Base-by-base conservation (phyloP, 345 rosid species). In the Turnera subulata region DNA sequence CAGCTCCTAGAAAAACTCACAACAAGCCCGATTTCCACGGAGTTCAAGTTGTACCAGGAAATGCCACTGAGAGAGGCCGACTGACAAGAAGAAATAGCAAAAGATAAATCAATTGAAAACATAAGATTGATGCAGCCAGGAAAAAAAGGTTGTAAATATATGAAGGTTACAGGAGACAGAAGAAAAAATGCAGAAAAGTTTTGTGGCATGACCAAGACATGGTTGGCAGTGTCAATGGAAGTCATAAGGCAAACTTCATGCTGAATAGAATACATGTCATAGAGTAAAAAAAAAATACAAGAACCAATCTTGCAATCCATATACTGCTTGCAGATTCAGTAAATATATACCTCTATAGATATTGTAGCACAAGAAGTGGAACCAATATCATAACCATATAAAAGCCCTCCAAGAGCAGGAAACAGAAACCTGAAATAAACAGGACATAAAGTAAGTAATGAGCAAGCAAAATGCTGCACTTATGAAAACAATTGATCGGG, bases 301-400 rank as follows among this genome's bases (percentile, higher is more conserved):
- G 17, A 18, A 18, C 21, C 17, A 26, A 39, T 2, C 16, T n/a
- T n/a, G n/a, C n/a, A n/a, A 4, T 40, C 39, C 33, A 23, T 56
- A n/a, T 2, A 37, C 46, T 40, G 49, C 42, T 56, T 51, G 53
- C 15, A 64, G 46, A 15, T 26, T 60, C 61, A 40, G 35, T 52
- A 23, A 44, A 58, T 55, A 26, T 55, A 44, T 59, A 88, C 98
- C 90, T 86, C 66, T 20, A 93, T 65, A 44, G 91, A 78, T 32
- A 93, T 85, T 50, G 82, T 83, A 8, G 99, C 99, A 74, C 94
- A 89, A 18, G 99, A 93, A 0, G 99, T 93, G 55, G 97, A 68
- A 55, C 99, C 97, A 75, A 93, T 93, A 54, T 93, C 99, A 62
- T 89, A 93, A 58, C 99, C 99, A 80, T 83, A 93, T 19, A 93